Base-by-base conservation (phyloP, 495 filamentous ascomycete species). In the Cercophora scortea region DNA sequence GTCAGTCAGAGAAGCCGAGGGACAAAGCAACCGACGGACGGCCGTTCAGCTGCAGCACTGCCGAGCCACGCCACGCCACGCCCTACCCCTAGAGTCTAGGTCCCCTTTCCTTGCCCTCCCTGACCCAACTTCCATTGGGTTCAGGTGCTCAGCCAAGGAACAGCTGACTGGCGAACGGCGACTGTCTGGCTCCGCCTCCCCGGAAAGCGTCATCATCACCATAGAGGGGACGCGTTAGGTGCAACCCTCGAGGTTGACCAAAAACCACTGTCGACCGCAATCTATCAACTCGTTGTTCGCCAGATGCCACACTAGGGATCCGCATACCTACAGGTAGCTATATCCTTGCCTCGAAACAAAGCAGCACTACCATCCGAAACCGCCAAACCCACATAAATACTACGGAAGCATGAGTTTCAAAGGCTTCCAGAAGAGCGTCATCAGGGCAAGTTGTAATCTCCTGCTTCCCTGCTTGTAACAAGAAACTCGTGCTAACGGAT, bases 381-480 rank as follows among this genome's bases (percentile, higher is more conserved):
- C 35, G 11, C 5, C 32, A 35, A 32, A 6, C n/a, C 18, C 18
- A 46, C 41, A 52, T n/a, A 17, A 17, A 44, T 45, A 17, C n/a
- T 13, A 33, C 18, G 11, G 11, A 45, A 66, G 58, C 59, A 98
- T 98, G 93, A 96, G 92, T 82, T 90, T 95, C 75, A 92, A 91
- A 74, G 93, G 93, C 56, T 88, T 98, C 64, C 82, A 86, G 71
- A 96, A 95, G 76, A 87, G 88, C 71, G 74, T 95, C 62, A 77
- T 82, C 46, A 80, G 93, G 60, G 87, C 89, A 73, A 62, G 85
- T 67, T 53, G 19, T 36, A 35, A 51, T 12, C 25, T 5, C 25
- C 25, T 25, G 25, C 25, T 13, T 19, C 42, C 10, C 17, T 32
- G 32, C 32, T 51, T 11, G 43, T 9, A 44, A 44, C 13, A 2